Base-by-base conservation (phyloP, 768 basidiomycete genomes). In the Naganishia kalamii region DNA sequence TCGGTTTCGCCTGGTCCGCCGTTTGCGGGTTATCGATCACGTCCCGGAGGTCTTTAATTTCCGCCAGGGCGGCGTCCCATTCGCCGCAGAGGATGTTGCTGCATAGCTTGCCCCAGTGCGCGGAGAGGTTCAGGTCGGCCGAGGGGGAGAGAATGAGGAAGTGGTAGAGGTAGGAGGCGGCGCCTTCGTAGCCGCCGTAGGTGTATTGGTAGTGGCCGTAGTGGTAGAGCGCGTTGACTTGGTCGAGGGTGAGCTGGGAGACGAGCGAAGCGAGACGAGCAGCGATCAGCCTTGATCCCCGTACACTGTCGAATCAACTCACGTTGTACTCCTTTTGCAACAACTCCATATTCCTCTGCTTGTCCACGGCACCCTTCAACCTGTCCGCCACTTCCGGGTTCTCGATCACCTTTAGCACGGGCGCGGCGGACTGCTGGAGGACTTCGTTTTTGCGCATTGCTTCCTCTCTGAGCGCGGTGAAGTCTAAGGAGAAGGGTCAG, bases 141-240 rank as follows among this genome's bases (percentile, higher is more conserved):
- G 94, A 90, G 63, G 92, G 96, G 51, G 93, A 94, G 67, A 99
- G 87, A 25, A 98, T 88, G 63, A 93, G 90, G 84, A 98, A 99
- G 77, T 98, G 94, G 82, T 98, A 97, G 63, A 99, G 83, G 81
- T 96, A 98, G 79, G 97, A 92, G 51, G 93, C 92, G 17, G 96
- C 92, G 52, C 90, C 90, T 72, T 87, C 88, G 82, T 99, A 99
- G 79, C 92, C 91, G 47, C 96, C 96, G 77, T 90, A 90, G n/a
- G 94, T 90, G 80, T 91, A 99, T 80, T 96, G 93, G 82, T 93
- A 98, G 75, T 97, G 89, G 61, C 96, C 96, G 80, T 94, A 97
- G 80, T 92, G 91, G 82, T 99, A 98, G 10, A 99, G 82, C 0
- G 90, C 89, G 46, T 87, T 89, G 76, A 98, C 96, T 85, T 96